These are phyloP conservation scores for Lunasporangiospora selenospora DNA, from an alignment of 192 early-diverging fungal species.

Conservation along the genomic window DNA sequence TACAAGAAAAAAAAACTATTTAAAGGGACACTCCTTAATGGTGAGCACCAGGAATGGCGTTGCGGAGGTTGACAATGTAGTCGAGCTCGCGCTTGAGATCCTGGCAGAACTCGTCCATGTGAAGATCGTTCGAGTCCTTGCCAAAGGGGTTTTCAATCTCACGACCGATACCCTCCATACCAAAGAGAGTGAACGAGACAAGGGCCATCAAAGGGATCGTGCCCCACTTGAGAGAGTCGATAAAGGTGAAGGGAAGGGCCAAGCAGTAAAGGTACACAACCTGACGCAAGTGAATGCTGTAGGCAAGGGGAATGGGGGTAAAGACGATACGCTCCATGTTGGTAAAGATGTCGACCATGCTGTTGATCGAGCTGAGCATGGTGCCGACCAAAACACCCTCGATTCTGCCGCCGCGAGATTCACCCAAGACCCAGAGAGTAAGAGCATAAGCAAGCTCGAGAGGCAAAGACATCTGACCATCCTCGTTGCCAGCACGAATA, in stretches of 20 bases:
- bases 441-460: constrained; percentile 46
- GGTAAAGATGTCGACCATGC: constrained; percentile 51
- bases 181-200: constrained; percentile 56
- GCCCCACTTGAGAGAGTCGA: constrained; percentile 33
- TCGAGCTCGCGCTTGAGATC: constrained; percentile 53
- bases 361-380: constrained; percentile 34
- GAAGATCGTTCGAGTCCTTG: constrained; percentile 58
- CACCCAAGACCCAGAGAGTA: constrained; percentile 41
- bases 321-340: constrained; percentile 70
- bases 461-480: constrained; percentile 45
- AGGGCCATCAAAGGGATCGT: constrained; percentile 50
- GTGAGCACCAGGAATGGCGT: constrained; percentile 37
- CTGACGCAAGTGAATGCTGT: constrained; percentile 67
- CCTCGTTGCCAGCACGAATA: constrained; percentile 27
- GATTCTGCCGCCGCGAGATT: constrained; percentile 33
- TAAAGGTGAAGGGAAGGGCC: constrained; percentile 48
- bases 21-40: constrained; percentile 1
- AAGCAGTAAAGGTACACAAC: constrained; percentile 50
- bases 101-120: constrained; percentile 53
- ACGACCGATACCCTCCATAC: constrained; percentile 57
- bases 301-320: constrained; percentile 76
- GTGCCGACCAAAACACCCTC: constrained; percentile 34
- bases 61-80: constrained; percentile 41
- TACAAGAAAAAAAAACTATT: too few species aligned
- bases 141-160: constrained; percentile 63